Base-by-base conservation (phyloP, 106 monocot genomes). In the Acorus gramineus region DNA sequence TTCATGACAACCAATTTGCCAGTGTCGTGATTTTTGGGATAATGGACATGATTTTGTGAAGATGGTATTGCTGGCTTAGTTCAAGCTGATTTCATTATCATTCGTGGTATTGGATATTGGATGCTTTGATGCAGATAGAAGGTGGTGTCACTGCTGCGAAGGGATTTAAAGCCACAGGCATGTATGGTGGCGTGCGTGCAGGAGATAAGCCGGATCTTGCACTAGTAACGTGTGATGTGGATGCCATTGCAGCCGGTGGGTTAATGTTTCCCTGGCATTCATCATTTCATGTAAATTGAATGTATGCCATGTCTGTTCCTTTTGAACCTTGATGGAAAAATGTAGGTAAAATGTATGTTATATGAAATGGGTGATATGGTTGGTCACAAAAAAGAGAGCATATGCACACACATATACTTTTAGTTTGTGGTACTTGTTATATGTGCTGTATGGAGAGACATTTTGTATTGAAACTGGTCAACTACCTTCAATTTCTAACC, bases 141-240 rank as follows among this genome's bases (percentile, higher is more conserved):
- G 90, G 96, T 53, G 91, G 96, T 55, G 90, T 96, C 46, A 87
- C 82, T 56, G 90, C 96, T 62, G 85, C 91, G 47, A 83, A 87
- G 76, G 96, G 96, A 49, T 96, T 96, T 56, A 87, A 85, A 79
- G 90, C 96, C 52, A 83, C 90, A 46, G 96, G 96, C 6, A 74
- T 91, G 2, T 87, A 87, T 62, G 90, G 85, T 3, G 91, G 87
- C 2, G 50, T 96, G 49, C 91, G 96, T 46, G 87, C 90, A 46
- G 85, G 84, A 53, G 79, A 83, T 28, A 96, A 96, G 59, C 81
- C 96, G 62, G 96, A 96, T 64, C 74, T 96, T 54, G 84, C 96
- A 67, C 71, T 96, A n/a, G 87, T 96, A 42, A 74, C 85, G 8
- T 96, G 91, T 63, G 90, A 96, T 75, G 82, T 88, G 9, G 91